Evolutionary conservation across 257 asterid genomes (phyloP).

Genomic region (Primulina huaijiensis): DNA sequence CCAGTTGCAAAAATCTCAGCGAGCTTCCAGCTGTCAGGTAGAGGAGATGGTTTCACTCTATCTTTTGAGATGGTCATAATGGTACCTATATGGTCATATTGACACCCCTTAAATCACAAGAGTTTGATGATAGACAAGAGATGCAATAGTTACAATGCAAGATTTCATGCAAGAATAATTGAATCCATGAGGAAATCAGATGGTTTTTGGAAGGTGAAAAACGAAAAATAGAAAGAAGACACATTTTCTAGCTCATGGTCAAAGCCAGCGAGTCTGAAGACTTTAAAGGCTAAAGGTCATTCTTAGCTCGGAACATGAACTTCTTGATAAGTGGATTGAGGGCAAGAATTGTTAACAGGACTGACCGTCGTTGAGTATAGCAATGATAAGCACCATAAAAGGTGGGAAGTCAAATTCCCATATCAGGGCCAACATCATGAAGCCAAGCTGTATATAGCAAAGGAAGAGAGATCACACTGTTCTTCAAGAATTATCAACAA

Average conservation of each 20-base stretch:
- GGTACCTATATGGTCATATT: constrained; percentile 52
- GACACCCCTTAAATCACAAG: background rate
- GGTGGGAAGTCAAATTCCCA: constrained; percentile 98
- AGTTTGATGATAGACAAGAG: constrained; percentile 16
- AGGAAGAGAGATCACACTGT: constrained; percentile 20
- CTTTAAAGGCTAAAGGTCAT: background rate
- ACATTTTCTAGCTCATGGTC: background rate
- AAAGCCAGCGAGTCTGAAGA: background rate
- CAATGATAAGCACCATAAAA: constrained; percentile 98
- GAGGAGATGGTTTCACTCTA: constrained; percentile 93
- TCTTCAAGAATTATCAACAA: background rate
- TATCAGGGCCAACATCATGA: constrained; percentile 91
- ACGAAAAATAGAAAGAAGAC: background rate
- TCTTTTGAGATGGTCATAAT: constrained; percentile 98
- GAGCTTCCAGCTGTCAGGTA: constrained; percentile 98
- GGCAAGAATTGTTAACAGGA: constrained; percentile 13
- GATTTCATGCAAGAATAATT: background rate
- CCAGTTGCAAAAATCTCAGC: constrained; percentile 91
- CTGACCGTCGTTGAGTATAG: constrained; percentile 88
- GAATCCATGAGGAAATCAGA: background rate
- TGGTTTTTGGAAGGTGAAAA: background rate
- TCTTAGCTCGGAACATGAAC: constrained; percentile 2
- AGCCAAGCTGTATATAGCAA: constrained; percentile 69
- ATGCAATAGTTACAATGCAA: constrained; percentile 3
- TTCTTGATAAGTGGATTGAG: background rate